A percentile compares a stretch with the other conserved stretches of the same genome.
Conservation (phyloP, 2,329 filamentous ascomycete genomes). For the Cladosporium halotolerans region DNA sequence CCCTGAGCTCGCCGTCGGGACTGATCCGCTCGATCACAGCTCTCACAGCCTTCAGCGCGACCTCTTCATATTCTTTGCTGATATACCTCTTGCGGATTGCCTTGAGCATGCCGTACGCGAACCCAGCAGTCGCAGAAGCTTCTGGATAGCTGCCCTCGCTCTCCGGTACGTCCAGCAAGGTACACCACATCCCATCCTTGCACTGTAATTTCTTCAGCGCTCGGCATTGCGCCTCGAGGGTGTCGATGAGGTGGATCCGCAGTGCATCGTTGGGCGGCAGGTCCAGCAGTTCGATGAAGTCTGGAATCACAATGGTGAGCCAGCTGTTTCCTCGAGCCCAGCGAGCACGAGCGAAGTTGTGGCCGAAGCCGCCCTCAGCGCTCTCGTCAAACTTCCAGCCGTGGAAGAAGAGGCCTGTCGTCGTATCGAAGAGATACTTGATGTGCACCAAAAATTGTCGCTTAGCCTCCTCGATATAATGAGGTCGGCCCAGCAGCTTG, state of each 20-base stretch:
- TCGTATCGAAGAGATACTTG: conserved; percentile 69
- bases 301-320: conserved; percentile 77
- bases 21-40: conserved; percentile 63
- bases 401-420: conserved; percentile 70
- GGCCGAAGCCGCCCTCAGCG: conserved; percentile 42
- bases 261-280: conserved; percentile 55
- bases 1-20: conserved; percentile 60
- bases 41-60: conserved; percentile 59
- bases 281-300: conserved; percentile 68
- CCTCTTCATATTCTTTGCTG: conserved; percentile 52
- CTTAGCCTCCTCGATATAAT: conserved; percentile 73
- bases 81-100: conserved; percentile 65
- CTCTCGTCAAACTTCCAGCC: conserved; percentile 71
- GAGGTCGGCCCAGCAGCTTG: conserved; percentile 59
- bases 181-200: conserved; percentile 63
- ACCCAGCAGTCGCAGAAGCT: conserved; percentile 71
- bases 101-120: conserved; percentile 75
- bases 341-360: conserved; percentile 51
- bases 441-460: conserved; percentile 71
- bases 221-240: conserved; percentile 62
- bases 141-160: conserved; percentile 67
- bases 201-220: conserved; percentile 58
- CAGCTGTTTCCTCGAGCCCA: conserved; percentile 63
- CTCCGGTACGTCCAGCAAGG: conserved; percentile 62
- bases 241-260: conserved; percentile 53